Conservation (phyloP, 106 monocot species). For the Alisma plantagoaquatica region DNA sequence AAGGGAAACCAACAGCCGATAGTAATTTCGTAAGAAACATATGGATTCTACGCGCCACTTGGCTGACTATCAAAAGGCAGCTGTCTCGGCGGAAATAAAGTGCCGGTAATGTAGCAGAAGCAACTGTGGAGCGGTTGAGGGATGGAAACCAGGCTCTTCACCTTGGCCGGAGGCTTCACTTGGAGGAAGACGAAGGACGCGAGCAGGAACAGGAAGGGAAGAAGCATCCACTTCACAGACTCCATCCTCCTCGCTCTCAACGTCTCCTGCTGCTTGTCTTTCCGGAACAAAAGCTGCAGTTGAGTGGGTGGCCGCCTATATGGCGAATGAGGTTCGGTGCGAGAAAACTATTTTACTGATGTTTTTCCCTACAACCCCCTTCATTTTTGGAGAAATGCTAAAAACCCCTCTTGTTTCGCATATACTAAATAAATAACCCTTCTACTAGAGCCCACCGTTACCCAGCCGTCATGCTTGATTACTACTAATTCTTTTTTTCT, state of each 20-base stretch:
- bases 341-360: too few species aligned
- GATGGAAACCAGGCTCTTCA: background rate
- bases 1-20: background rate
- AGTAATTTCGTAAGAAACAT: background rate
- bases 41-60: background rate
- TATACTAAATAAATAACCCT: too few species aligned
- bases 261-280: background rate
- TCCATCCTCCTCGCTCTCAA: slow-evolving; percentile 23
- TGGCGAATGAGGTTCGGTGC: too few species aligned
- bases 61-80: background rate
- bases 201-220: slow-evolving; percentile 33
- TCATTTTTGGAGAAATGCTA: too few species aligned
- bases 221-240: slow-evolving; percentile 18
- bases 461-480: too few species aligned
- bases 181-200: slow-evolving; percentile 36
- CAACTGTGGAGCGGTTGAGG: background rate
- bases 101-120: background rate
- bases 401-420: too few species aligned
- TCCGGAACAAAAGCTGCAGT: too few species aligned
- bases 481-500: too few species aligned
- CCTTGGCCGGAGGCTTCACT: slow-evolving; percentile 36
- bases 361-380: too few species aligned
- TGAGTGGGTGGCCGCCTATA: too few species aligned
- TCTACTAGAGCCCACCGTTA: too few species aligned
- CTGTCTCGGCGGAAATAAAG: background rate